Evolutionary conservation across 495 filamentous ascomycete genomes (phyloP).

Genomic region (Cetradonia linearis): DNA sequence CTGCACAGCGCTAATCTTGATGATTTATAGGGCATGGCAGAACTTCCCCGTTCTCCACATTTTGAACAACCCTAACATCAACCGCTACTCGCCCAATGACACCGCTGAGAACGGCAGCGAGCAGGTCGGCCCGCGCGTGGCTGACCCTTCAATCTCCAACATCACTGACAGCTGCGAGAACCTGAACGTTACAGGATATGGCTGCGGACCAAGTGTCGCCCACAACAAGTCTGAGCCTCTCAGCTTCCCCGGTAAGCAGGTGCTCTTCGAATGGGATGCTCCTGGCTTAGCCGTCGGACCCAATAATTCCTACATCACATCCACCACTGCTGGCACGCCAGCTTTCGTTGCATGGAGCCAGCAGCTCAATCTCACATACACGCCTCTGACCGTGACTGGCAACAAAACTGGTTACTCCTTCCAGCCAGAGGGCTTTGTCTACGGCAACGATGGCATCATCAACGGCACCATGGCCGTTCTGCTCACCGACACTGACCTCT

Average conservation of each 20-base stretch:
- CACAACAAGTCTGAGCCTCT: conserved; percentile 58
- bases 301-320: conserved; percentile 71
- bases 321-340: conserved; percentile 46
- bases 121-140: conserved; percentile 40
- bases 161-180: conserved; percentile 41
- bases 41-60: conserved; percentile 73
- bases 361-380: conserved; percentile 83
- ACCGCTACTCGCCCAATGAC: conserved; percentile 45
- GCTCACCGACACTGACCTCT: conserved; percentile 58
- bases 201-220: conserved; percentile 53
- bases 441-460: conserved; percentile 54
- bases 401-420: conserved; percentile 51
- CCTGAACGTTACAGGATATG: conserved; percentile 38
- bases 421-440: conserved; percentile 57
- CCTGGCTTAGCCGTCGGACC: conserved; percentile 64
- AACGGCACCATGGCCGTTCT: conserved; percentile 76
- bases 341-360: conserved; percentile 65
- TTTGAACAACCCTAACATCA: conserved; percentile 67
- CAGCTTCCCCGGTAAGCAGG: conserved; percentile 63
- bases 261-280: conserved; percentile 61
- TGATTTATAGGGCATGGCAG: conserved; percentile 50
- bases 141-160: conserved; percentile 32
- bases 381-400: conserved; percentile 47
- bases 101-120: conserved; percentile 41
- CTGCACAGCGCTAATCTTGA: background rate